Evolutionary conservation across 345 rosid genomes (phyloP), one percentile per base, ranked within the genome.

Genomic region (Salix purpurea): DNA sequence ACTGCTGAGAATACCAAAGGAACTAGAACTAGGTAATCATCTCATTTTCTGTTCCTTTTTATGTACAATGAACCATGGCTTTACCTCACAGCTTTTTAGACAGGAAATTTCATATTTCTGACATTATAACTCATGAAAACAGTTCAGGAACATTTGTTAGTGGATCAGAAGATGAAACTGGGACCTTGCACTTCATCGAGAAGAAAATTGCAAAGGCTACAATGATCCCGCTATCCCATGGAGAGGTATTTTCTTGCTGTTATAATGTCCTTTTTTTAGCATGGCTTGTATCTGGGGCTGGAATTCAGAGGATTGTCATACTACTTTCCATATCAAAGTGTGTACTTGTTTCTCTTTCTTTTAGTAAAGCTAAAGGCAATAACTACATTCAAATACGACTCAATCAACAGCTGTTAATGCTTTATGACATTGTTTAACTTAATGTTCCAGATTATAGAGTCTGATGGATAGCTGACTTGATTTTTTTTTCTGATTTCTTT

Each of bases 111-210:
- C 42, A 48, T 50, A 9, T 16, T 6, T 24, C 24, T 67, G 36
- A 56, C 5, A 19, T 19, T 56, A 30, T 18, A 42, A 73, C 32
- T 54, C 66, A 72, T 26, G 46, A 58, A n/a, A 84, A 81, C 91
- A 91, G 96, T 77, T 91, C 94, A 18, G 96, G 94, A 56, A 90
- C 92, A 48, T 91, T 91, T 85, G 26, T 90, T 68, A 83, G 90
- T 87, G 83, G 92, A 80, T 87, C 92, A 21, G 94, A 90, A 83
- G 96, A 91, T 74, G 65, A 79, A 60, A 80, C 89, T 68, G 88
- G 96, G 72, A 81, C 71, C 68, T 76, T 90, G 79, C 90, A 85
- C 48, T 83, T 65, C 46, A 83, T 91, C 46, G 96, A 91, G 79
- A 71, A 28, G 78, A 91, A 91, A 80, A 91, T 90, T 68, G 91